Conservation (phyloP, 1,284 basidiomycete genomes). For the Inonotus obliquus region DNA sequence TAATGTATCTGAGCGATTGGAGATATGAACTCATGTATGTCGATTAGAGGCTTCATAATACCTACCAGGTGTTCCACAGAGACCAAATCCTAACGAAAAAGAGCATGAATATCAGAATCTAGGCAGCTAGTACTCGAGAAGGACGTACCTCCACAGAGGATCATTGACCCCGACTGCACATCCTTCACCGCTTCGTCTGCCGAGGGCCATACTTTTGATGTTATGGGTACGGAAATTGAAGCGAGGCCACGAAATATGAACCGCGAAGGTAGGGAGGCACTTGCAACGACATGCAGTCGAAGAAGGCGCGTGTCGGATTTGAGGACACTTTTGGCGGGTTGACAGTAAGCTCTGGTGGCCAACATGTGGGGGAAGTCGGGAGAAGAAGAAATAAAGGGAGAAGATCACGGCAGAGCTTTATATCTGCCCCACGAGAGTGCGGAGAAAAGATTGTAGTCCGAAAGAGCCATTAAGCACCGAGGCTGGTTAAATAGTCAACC, state of each 20-base stretch:
- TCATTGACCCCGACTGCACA: conserved; percentile 71
- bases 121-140: neutral
- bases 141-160: conserved; percentile 76
- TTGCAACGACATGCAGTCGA: conserved; percentile 6
- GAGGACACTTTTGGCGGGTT: neutral
- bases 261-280: neutral
- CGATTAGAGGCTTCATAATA: neutral
- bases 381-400: neutral
- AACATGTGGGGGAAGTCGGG: neutral
- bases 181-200: conserved; percentile 80
- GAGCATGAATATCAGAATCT: conserved; percentile 2
- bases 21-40: conserved; percentile 22
- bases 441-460: conserved; percentile 1
- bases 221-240: conserved; percentile 35
- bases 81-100: conserved; percentile 60
- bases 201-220: conserved; percentile 76
- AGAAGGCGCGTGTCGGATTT: neutral
- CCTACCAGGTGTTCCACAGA: conserved; percentile 70
- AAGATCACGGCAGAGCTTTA: neutral
- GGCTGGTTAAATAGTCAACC: conserved; percentile 11
- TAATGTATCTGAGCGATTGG: conserved; percentile 57
- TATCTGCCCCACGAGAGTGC: neutral
- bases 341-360: conserved; percentile 8
- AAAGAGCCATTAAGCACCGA: conserved; percentile 1
- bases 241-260: conserved; percentile 21